phyloP scores from a whole-genome alignment of 108 stramenopile genomes.

The Nannochloropsis gaditana region DNA sequence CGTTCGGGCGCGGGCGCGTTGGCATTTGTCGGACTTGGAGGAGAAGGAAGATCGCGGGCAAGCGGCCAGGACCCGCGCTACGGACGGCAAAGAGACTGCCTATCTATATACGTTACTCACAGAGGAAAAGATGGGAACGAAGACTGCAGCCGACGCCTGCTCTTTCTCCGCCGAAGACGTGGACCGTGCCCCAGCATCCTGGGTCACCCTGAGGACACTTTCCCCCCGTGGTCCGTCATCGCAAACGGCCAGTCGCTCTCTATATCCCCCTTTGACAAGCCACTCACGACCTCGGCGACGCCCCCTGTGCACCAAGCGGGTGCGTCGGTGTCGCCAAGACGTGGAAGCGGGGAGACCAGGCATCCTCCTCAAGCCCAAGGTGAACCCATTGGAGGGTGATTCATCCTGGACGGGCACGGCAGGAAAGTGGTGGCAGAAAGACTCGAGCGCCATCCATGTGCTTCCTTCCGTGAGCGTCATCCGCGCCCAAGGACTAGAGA shows the following conservation, averaged over 20 bases:
- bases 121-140: not conserved
- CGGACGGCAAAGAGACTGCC: not conserved
- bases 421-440: constrained; percentile 71
- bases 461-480: not conserved
- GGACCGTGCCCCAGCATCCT: not conserved
- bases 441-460: constrained; percentile 10
- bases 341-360: constrained; percentile 67
- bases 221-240: no score
- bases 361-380: constrained; percentile 73
- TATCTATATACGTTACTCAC: not conserved
- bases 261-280: no score
- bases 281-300: not conserved
- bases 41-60: not conserved
- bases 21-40: not conserved
- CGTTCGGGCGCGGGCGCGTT: not conserved
- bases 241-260: no score
- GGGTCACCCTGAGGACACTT: no score
- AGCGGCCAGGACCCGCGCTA: not conserved
- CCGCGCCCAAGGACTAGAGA: not conserved
- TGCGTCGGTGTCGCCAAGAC: constrained; percentile 66
- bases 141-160: not conserved
- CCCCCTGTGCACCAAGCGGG: not conserved
- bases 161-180: not conserved
- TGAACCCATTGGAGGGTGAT: constrained; percentile 82
- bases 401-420: constrained; percentile 65